A percentile compares a stretch with the other conserved stretches of the same genome.
Evolutionary conservation across 176 grass and related monocot genomes (phyloP).

Genomic region (Alloteropsis semialata): DNA sequence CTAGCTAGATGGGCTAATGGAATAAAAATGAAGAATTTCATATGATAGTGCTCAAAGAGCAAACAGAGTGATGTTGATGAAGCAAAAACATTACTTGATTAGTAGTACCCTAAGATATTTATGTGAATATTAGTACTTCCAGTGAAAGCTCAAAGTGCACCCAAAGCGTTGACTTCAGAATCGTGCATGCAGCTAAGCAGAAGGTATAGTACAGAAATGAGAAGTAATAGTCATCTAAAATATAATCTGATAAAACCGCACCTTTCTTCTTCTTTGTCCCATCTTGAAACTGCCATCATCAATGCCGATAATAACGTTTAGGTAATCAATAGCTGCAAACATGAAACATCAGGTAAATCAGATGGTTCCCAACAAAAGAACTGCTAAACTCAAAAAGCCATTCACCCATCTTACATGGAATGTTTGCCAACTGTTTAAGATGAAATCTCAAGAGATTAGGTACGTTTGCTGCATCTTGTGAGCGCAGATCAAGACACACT

Average conservation of each 20-base stretch:
- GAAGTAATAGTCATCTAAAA: constrained; percentile 17
- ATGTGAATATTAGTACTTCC: neutral
- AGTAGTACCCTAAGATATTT: neutral
- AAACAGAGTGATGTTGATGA: neutral
- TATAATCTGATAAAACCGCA: constrained; percentile 28
- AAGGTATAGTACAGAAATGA: neutral
- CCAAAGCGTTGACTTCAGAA: constrained; percentile 3
- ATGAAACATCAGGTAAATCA: constrained; percentile 29
- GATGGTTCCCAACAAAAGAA: constrained; percentile 26
- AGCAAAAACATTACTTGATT: neutral
- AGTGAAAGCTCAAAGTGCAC: neutral
- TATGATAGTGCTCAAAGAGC: neutral
- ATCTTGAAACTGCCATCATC: constrained; percentile 63
- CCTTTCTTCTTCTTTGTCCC: constrained; percentile 79
- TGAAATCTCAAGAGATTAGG: constrained; percentile 64
- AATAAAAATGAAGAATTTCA: neutral
- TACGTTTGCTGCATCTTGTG: constrained; percentile 51
- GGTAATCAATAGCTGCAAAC: constrained; percentile 58
- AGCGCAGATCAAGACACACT: constrained; percentile 52
- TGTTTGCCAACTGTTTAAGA: constrained; percentile 71
- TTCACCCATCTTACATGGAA: constrained; percentile 66
- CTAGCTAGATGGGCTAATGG: neutral
- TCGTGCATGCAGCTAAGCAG: constrained; percentile 20
- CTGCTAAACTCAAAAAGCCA: constrained; percentile 13
- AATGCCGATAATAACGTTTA: constrained; percentile 60